phyloP scores from a whole-genome alignment of 73 alveolate genomes.

The Paramecium biaurelia region DNA sequence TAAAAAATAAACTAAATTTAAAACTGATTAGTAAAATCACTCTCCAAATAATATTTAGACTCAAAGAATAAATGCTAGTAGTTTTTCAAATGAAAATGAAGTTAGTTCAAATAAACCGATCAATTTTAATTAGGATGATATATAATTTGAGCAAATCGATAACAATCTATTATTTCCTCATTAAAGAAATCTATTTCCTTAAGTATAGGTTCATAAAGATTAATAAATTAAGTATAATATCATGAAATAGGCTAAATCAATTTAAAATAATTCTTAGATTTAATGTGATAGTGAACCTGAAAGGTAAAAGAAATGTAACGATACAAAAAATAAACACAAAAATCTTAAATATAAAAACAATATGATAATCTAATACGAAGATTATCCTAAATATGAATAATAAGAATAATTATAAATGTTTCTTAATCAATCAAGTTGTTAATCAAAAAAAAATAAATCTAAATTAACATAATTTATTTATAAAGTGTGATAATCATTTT shows the following conservation, averaged over 20 bases:
- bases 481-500: background rate
- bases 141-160: background rate
- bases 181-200: background rate
- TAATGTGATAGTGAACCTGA: background rate
- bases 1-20: background rate
- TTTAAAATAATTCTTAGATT: background rate
- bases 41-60: background rate
- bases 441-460: background rate
- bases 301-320: background rate
- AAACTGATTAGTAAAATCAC: background rate
- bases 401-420: background rate
- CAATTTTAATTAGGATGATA: background rate
- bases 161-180: background rate
- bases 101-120: background rate
- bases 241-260: background rate
- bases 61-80: background rate
- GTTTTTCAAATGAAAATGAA: background rate
- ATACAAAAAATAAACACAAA: background rate
- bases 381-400: constrained; percentile 1
- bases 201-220: background rate
- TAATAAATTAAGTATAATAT: background rate
- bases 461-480: background rate
- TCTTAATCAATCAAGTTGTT: background rate
- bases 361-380: background rate
- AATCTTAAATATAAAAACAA: background rate